phyloP scores from a whole-genome alignment of 2,329 filamentous ascomycete genomes.

The Alternaria alternata region DNA sequence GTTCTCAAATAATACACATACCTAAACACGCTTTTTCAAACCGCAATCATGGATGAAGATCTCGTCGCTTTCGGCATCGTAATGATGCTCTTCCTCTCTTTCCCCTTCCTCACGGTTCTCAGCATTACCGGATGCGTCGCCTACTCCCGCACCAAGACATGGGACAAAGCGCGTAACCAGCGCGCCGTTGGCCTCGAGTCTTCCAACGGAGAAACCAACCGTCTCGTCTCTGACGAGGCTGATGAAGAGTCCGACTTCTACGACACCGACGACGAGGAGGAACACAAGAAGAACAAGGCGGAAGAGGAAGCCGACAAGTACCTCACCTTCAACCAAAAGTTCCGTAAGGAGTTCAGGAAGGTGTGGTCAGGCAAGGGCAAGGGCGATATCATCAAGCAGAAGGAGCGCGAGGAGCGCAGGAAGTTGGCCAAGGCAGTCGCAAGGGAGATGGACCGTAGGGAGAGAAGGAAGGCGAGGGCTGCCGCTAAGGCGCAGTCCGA shows the following conservation, averaged over 20 bases:
- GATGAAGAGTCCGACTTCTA: conserved; percentile 37
- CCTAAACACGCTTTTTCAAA: neutral
- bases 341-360: conserved; percentile 40
- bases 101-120: conserved; percentile 34
- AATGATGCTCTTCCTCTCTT: conserved; percentile 35
- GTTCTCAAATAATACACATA: neutral
- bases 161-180: conserved; percentile 41
- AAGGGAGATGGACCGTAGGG: conserved; percentile 38
- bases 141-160: conserved; percentile 43
- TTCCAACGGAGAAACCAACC: conserved; percentile 22
- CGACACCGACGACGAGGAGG: conserved; percentile 44
- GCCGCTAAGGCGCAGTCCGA: conserved; percentile 28
- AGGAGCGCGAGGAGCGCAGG: conserved; percentile 42
- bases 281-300: conserved; percentile 38
- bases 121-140: conserved; percentile 35
- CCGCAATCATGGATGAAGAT: conserved; percentile 38
- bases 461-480: conserved; percentile 35
- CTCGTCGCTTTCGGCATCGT: conserved; percentile 35
- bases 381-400: conserved; percentile 36
- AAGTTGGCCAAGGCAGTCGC: conserved; percentile 45
- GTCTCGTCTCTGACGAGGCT: conserved; percentile 17
- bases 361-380: conserved; percentile 42
- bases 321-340: conserved; percentile 42
- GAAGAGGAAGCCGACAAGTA: conserved; percentile 39
- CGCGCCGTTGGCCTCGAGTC: conserved; percentile 33